Conservation (phyloP, 345 rosid genomes). For the Linum usitatissimum region DNA sequence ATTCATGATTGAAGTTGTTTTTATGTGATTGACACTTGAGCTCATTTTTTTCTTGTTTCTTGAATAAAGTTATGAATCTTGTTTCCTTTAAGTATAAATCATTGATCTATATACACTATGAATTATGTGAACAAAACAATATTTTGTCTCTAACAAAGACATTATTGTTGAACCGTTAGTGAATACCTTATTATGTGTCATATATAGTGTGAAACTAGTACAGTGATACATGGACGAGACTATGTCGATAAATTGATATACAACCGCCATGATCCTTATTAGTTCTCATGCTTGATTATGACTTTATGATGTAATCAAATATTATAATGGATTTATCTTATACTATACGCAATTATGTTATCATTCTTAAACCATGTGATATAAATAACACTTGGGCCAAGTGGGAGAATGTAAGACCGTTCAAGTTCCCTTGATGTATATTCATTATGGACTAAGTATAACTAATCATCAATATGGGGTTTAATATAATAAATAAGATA, state of each 20-base stretch:
- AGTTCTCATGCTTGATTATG: slow-evolving; percentile 3
- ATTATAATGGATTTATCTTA: neutral
- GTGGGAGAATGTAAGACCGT: neutral
- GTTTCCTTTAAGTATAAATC: neutral
- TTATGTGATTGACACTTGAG: neutral
- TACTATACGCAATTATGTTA: neutral
- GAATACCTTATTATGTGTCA: neutral
- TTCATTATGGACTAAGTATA: no score
- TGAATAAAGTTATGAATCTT: neutral
- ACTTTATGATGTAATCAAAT: neutral
- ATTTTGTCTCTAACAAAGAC: slow-evolving; percentile 4
- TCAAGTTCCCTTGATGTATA: neutral
- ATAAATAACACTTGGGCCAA: neutral
- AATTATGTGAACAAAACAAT: neutral
- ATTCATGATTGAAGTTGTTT: neutral
- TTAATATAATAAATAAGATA: neutral
- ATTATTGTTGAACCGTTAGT: slow-evolving; percentile 1
- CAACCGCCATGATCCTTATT: slow-evolving; percentile 4
- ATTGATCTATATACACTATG: neutral
- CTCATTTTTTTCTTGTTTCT: neutral
- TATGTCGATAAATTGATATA: slow-evolving; percentile 5
- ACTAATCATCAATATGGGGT: no score
- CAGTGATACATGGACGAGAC: neutral
- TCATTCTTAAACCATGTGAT: slow-evolving; percentile 1
- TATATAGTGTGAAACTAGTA: neutral